These are phyloP conservation scores for Flaveria floridana DNA, from an alignment of 140 eudicot species.

Conservation along the genomic window DNA sequence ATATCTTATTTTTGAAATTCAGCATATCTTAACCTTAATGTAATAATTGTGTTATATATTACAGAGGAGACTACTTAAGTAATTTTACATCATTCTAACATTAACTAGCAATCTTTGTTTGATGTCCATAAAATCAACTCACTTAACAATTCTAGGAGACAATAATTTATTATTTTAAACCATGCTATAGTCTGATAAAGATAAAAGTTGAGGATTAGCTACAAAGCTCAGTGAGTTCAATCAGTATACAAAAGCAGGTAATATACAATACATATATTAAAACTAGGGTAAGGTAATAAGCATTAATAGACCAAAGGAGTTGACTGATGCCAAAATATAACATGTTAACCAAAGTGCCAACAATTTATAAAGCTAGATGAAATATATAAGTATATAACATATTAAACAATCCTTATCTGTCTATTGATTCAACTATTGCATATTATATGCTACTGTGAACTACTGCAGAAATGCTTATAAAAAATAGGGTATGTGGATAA, in stretches of 20 bases:
- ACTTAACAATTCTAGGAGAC: too few species aligned
- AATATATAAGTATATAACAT: too few species aligned
- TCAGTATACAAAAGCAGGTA: not conserved
- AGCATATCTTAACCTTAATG: slow-evolving; percentile 6
- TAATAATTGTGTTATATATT: slow-evolving; percentile 1
- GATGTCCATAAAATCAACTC: not conserved
- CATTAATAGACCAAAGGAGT: not conserved
- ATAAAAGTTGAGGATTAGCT: not conserved
- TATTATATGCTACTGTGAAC: slow-evolving; percentile 3
- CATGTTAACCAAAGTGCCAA: too few species aligned
- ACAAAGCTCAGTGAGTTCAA: not conserved
- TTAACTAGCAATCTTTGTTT: not conserved
- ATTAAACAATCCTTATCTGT: too few species aligned
- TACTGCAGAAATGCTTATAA: slow-evolving; percentile 22
- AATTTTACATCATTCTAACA: not conserved
- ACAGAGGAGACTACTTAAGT: not conserved
- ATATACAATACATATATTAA: not conserved
- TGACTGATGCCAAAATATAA: not conserved
- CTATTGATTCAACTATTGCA: too few species aligned
- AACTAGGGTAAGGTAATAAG: not conserved
- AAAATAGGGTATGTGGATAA: slow-evolving; percentile 10
- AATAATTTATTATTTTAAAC: too few species aligned
- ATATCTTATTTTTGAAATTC: not conserved
- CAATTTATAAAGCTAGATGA: too few species aligned
- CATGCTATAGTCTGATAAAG: too few species aligned